These are phyloP conservation scores for Mycosphaerella sp. DNA, from an alignment of 2,329 filamentous ascomycete species.

Conservation along the genomic window DNA sequence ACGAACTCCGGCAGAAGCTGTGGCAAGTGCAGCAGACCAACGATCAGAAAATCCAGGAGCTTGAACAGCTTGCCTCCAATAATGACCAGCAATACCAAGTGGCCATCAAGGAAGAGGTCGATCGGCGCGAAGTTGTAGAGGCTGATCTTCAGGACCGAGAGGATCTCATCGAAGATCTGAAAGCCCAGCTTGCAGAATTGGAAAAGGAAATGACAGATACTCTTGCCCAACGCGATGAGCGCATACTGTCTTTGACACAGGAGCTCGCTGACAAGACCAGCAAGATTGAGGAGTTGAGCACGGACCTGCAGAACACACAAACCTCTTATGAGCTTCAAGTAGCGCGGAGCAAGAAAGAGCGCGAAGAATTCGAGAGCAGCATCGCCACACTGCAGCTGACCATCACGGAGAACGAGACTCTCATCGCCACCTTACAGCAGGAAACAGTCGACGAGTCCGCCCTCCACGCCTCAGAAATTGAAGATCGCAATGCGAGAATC, in stretches of 20 bases:
- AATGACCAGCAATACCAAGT: conserved; percentile 37
- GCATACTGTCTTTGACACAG: conserved; percentile 27
- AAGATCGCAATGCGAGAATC: conserved; percentile 32
- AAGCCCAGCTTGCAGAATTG: conserved; percentile 33
- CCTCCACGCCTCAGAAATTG: conserved; percentile 30
- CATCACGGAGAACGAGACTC: conserved; percentile 23
- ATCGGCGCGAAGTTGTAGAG: conserved; percentile 37
- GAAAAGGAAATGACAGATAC: conserved; percentile 27
- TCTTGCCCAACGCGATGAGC: conserved; percentile 30
- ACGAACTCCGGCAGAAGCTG: conserved; percentile 45
- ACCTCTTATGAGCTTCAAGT: conserved; percentile 16
- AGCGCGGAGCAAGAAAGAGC: conserved; percentile 17
- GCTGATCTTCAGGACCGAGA: conserved; percentile 33
- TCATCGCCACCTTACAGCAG: conserved; percentile 25
- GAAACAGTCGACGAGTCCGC: conserved; percentile 23
- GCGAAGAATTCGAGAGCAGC: conserved; percentile 26
- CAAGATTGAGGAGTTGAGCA: conserved; percentile 27
- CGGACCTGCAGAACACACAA: conserved; percentile 25
- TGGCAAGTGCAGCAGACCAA: conserved; percentile 43
- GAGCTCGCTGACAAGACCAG: conserved; percentile 23
- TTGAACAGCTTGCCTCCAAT: conserved; percentile 36
- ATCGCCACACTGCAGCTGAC: conserved; percentile 25
- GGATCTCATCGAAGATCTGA: conserved; percentile 33
- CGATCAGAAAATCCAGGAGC: conserved; percentile 35
- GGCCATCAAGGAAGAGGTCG: conserved; percentile 37